Evolutionary conservation across 805 yeast genomes (phyloP).

Genomic region (Yamadazyma akitaensis): DNA sequence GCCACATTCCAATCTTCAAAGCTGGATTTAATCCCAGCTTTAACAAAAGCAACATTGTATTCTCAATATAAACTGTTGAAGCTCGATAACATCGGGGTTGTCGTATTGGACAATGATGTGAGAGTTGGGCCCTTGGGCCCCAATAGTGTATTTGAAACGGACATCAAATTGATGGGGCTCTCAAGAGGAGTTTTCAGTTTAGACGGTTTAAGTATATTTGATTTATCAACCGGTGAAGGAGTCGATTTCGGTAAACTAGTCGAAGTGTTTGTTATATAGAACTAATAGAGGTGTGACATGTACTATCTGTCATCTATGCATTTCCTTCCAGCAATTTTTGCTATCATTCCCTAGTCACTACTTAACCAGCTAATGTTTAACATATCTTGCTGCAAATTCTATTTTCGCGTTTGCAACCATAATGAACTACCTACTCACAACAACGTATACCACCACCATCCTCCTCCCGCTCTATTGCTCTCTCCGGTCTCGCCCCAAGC

Average conservation of each 20-base stretch:
- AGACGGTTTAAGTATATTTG: slow-evolving; percentile 64
- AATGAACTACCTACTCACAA: not conserved
- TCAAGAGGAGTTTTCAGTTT: slow-evolving; percentile 62
- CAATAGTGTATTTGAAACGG: slow-evolving; percentile 61
- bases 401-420: not conserved
- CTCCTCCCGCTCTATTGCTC: not conserved
- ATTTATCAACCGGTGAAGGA: slow-evolving; percentile 60
- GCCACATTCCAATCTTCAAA: too few relatives aligned
- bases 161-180: slow-evolving; percentile 56
- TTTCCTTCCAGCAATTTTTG: too few relatives aligned
- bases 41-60: slow-evolving; percentile 19
- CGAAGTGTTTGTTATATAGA: slow-evolving; percentile 54
- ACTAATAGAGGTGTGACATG: too few relatives aligned
- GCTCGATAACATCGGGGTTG: slow-evolving; percentile 51
- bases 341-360: too few relatives aligned
- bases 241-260: slow-evolving; percentile 67
- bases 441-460: not conserved
- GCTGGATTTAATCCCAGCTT: slow-evolving; percentile 2
- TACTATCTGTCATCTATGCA: too few relatives aligned
- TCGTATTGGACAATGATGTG: slow-evolving; percentile 64
- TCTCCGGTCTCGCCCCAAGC: not conserved
- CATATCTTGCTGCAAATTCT: too few relatives aligned
- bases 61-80: slow-evolving; percentile 35
- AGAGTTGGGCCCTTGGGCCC: slow-evolving; percentile 60
- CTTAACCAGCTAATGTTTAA: too few relatives aligned